Evolutionary conservation across 805 yeast genomes (phyloP), one percentile per base, ranked within the genome.

Genomic region (Candida bentonensis): DNA sequence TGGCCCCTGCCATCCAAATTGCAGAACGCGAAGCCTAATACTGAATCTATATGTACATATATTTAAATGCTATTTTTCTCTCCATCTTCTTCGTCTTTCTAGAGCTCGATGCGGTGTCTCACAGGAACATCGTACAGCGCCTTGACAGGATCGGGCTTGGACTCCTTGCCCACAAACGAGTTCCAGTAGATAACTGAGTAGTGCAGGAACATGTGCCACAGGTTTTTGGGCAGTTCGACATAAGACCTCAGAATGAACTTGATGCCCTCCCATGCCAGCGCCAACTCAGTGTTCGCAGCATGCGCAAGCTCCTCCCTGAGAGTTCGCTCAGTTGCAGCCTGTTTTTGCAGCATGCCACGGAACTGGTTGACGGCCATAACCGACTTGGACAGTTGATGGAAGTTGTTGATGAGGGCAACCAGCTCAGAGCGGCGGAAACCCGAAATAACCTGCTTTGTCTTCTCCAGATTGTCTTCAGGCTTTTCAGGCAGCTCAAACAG

Each of bases 351-450:
- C 43, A 42, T 36, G 48, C 50, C 42, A 47, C 64, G 36, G 67
- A 92, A 92, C 52, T 76, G 73, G 49, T 75, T 75, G 42, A 88
- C 78, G 22, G 94, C 76, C 46, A 70, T 73, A 23, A 92, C 69
- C 26, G 95, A 82, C 64, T 86, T 86, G 2, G 96, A 82, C 46
- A 92, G 70, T 53, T 97, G 74, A 56, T 88, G 96, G 64, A 86
- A 86, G 0, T 97, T 89, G 65, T 92, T 92, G 54, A 92, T 67
- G 51, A 92, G 72, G 1, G 96, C 94, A 43, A 89, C 89, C 47
- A 92, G 66, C 64, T 92, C 99, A 47, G 84, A 78, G 53, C 86
- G 73, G 34, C 83, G 72, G 57, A 83, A 71, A 45, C 70, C 73
- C 47, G 78, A 69, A 45, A 63, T 49, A 40, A 82, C 73, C 22